Conservation (phyloP, 768 basidiomycete species). For the Lactarius akahatsu region DNA sequence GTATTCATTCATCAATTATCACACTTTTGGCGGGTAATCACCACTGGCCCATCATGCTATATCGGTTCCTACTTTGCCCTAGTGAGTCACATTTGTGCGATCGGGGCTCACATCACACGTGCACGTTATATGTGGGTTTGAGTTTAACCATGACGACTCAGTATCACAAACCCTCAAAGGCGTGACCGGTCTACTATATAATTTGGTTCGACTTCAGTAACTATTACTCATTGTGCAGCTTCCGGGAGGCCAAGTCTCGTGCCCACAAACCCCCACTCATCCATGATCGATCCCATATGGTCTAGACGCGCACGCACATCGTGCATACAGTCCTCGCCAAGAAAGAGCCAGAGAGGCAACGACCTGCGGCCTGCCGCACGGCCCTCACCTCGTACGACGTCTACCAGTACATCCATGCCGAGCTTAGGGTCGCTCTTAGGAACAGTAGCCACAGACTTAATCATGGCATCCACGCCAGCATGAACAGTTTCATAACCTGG, state of each 20-base stretch:
- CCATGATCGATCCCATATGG: not conserved
- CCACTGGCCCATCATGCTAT: not conserved
- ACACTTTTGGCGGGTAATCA: not conserved
- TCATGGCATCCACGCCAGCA: constrained; percentile 3
- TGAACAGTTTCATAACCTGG: constrained; percentile 30
- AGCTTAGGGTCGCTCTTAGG: constrained; percentile 33
- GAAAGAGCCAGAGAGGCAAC: constrained; percentile 31
- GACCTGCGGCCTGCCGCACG: constrained; percentile 28
- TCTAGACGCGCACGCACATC: constrained; percentile 27
- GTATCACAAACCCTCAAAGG: not conserved
- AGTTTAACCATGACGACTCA: not conserved
- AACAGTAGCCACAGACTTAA: constrained; percentile 10
- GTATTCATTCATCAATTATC: constrained; percentile 22
- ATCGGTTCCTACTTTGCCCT: not conserved
- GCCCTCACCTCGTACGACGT: constrained; percentile 35
- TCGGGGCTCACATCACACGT: not conserved
- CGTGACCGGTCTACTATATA: not conserved
- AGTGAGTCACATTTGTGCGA: not conserved
- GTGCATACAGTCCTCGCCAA: constrained; percentile 32
- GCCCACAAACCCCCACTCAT: constrained; percentile 3
- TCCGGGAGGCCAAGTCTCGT: not conserved
- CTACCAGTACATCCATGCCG: constrained; percentile 32
- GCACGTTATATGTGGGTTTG: not conserved
- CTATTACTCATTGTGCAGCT: not conserved
- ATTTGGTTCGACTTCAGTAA: not conserved